Percentiles rank a stretch among this genome's conserved stretches.
Conservation (phyloP, 331 rosid species). For the Phaseolus coccineus region DNA sequence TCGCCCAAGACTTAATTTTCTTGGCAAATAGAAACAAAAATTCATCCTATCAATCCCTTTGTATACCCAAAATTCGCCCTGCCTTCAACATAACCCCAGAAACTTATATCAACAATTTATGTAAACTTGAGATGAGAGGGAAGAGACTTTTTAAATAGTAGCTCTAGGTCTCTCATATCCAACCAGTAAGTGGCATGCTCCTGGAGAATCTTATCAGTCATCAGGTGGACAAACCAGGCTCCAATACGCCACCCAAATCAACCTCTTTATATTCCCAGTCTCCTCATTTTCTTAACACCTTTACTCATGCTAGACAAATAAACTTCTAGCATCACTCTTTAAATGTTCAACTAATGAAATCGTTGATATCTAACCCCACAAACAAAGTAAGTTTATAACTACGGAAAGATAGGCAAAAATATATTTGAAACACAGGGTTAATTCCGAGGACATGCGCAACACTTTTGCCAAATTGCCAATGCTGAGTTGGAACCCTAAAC, state of each 20-base stretch:
- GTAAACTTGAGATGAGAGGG: background rate
- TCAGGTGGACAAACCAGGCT: constrained; percentile 28
- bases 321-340: constrained; percentile 23
- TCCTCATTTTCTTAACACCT: constrained; percentile 29
- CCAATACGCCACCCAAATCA: constrained; percentile 3
- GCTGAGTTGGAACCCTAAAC: background rate
- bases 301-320: background rate
- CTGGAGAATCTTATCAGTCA: constrained; percentile 10
- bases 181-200: background rate
- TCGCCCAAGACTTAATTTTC: constrained; percentile 11
- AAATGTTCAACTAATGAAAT: background rate
- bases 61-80: constrained; percentile 23
- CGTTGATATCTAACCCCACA: constrained; percentile 2
- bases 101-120: background rate
- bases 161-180: constrained; percentile 33
- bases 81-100: constrained; percentile 6
- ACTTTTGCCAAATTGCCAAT: background rate
- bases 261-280: constrained; percentile 22
- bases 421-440: background rate
- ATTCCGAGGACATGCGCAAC: background rate
- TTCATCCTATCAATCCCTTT: constrained; percentile 21
- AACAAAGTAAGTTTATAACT: background rate
- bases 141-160: background rate
- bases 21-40: background rate
- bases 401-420: background rate